A percentile compares a stretch with the other conserved stretches of the same genome.
Evolutionary conservation across 306 rosid genomes (phyloP).

Genomic region (Ziziphus jujuba): DNA sequence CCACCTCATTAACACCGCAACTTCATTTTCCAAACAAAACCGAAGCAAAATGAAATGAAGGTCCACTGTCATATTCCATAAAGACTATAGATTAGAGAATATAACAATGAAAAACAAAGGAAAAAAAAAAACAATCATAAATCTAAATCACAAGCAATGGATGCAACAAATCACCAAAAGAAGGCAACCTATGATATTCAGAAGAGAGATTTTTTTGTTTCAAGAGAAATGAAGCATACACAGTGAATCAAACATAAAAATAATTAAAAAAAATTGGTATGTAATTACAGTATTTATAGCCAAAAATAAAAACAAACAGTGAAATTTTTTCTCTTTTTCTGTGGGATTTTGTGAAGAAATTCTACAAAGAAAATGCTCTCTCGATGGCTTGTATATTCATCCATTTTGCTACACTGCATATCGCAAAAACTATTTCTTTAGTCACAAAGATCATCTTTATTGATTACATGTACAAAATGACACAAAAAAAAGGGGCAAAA

Average conservation of each 20-base stretch:
- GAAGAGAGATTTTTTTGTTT: not conserved
- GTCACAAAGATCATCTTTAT: conserved; percentile 14
- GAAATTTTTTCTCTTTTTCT: conserved; percentile 1
- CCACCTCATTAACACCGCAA: not conserved
- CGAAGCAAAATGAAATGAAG: not conserved
- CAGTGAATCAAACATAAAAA: conserved; percentile 40
- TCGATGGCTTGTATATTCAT: conserved; percentile 35
- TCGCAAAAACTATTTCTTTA: conserved; percentile 12
- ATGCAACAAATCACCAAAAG: not conserved
- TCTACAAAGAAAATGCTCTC: conserved; percentile 47
- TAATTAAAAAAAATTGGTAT: conserved; percentile 32
- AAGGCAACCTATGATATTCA: not conserved
- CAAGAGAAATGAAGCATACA: conserved; percentile 34
- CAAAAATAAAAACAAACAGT: conserved; percentile 38
- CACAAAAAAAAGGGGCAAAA: not conserved
- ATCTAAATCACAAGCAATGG: conserved; percentile 39
- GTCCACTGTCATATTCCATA: conserved; percentile 1
- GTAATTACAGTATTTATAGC: conserved; percentile 78
- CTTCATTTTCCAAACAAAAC: conserved; percentile 1
- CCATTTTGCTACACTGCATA: conserved; percentile 58
- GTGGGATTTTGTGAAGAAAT: conserved; percentile 19
- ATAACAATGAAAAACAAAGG: not conserved
- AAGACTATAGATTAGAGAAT: not conserved
- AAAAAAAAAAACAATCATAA: not conserved
- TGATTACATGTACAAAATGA: conserved; percentile 6